phyloP scores from a whole-genome alignment of 176 grass and related monocot species.

The Juncus inflexus region DNA sequence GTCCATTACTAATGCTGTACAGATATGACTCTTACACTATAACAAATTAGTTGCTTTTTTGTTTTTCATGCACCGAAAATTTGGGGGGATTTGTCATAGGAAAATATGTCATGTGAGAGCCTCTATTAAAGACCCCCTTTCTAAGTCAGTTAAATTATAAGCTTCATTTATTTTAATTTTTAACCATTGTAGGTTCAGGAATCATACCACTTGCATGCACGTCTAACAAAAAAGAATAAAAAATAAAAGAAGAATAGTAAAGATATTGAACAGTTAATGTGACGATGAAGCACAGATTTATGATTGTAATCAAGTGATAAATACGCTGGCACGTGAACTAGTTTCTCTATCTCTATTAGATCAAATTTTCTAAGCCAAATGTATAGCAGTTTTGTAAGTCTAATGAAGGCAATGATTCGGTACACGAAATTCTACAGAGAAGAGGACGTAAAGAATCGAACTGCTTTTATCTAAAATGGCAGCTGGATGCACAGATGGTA shows the following conservation, averaged over 20 bases:
- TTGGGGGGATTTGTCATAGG: no score
- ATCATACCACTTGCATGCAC: conserved; percentile 32
- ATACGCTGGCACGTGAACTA: conserved; percentile 23
- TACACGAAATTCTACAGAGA: neutral
- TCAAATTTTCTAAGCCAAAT: conserved; percentile 1
- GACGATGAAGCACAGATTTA: conserved; percentile 7
- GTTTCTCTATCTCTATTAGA: neutral
- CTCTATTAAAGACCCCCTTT: no score
- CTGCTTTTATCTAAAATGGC: conserved; percentile 11
- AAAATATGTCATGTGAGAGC: no score
- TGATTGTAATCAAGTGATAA: conserved; percentile 4
- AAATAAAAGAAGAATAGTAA: conserved; percentile 9
- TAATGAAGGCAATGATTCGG: neutral
- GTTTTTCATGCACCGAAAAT: no score
- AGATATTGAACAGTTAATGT: conserved; percentile 1
- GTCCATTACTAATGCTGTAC: no score
- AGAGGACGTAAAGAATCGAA: neutral
- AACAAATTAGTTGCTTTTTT: no score
- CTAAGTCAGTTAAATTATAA: neutral
- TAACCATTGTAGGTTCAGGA: conserved; percentile 17
- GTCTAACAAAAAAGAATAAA: conserved; percentile 26
- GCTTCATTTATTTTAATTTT: conserved; percentile 4
- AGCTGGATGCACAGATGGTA: conserved; percentile 23
- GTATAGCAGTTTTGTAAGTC: neutral
- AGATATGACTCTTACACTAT: no score